Conservation (phyloP, 805 yeast species). For the Maudiozyma turicensis region DNA sequence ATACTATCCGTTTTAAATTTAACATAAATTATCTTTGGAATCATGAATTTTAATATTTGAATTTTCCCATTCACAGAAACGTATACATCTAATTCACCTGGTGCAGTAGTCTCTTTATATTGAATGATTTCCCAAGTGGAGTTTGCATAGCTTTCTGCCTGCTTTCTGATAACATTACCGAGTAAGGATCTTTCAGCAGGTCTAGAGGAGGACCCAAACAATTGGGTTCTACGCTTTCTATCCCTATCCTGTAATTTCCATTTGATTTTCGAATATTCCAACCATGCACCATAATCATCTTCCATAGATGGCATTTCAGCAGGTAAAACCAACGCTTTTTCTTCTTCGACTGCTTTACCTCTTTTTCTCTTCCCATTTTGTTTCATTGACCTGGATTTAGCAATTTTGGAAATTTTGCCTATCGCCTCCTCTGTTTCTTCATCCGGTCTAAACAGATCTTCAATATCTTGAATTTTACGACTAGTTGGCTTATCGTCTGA, state of each 20-base stretch:
- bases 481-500: constrained; percentile 34
- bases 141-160: constrained; percentile 70
- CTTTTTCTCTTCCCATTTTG: constrained; percentile 26
- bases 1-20: constrained; percentile 44
- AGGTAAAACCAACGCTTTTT: constrained; percentile 37
- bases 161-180: constrained; percentile 60
- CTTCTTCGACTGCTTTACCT: constrained; percentile 31
- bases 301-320: constrained; percentile 48
- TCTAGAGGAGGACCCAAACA: constrained; percentile 62
- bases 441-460: constrained; percentile 45
- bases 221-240: constrained; percentile 56
- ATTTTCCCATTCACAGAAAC: constrained; percentile 61
- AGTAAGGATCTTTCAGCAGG: constrained; percentile 50
- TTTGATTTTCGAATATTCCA: constrained; percentile 71
- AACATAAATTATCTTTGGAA: constrained; percentile 68
- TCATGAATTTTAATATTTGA: constrained; percentile 61
- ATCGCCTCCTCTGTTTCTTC: constrained; percentile 10
- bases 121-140: constrained; percentile 82
- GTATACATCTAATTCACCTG: constrained; percentile 72
- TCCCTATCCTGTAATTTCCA: constrained; percentile 77
- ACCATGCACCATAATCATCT: constrained; percentile 57
- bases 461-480: constrained; percentile 53
- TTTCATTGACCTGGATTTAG: constrained; percentile 32
- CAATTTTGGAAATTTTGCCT: constrained; percentile 18
- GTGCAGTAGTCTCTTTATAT: constrained; percentile 44